Evolutionary conservation across 108 stramenopile genomes (phyloP).

Genomic region (Fragilariopsis cylindrus): DNA sequence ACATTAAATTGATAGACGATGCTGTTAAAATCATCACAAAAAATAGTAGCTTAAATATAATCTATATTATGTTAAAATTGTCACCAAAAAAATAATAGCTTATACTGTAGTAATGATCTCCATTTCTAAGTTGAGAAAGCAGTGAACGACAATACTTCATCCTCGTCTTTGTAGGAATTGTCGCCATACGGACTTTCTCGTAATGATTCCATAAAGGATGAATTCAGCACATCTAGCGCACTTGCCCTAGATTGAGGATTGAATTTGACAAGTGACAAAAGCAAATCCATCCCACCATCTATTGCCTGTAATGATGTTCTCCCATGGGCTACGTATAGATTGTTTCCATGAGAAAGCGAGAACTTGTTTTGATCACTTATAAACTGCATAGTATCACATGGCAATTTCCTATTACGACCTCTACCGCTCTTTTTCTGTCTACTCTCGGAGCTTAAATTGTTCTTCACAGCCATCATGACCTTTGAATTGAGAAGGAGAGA

Average conservation of each 20-base stretch:
- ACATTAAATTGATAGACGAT: too few relatives aligned
- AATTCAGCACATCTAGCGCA: slow-evolving; percentile 79
- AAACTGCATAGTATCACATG: slow-evolving; percentile 48
- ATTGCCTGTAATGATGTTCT: slow-evolving; percentile 57
- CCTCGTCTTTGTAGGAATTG: slow-evolving; percentile 16
- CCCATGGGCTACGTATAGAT: slow-evolving; percentile 65
- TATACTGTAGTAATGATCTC: neutral
- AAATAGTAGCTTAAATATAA: too few relatives aligned
- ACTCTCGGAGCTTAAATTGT: slow-evolving; percentile 26
- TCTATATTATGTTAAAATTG: too few relatives aligned
- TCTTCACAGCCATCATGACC: slow-evolving; percentile 76
- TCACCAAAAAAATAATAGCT: too few relatives aligned
- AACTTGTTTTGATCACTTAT: slow-evolving; percentile 57
- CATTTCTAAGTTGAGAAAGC: slow-evolving; percentile 35
- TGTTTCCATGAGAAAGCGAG: slow-evolving; percentile 59
- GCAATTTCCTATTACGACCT: slow-evolving; percentile 23
- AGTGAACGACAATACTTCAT: slow-evolving; percentile 36
- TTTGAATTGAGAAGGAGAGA: slow-evolving; percentile 30
- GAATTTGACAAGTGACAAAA: slow-evolving; percentile 65
- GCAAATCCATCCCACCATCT: slow-evolving; percentile 83
- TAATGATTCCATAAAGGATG: slow-evolving; percentile 66
- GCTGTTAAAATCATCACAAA: too few relatives aligned
- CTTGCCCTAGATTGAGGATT: slow-evolving; percentile 65
- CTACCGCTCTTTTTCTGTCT: slow-evolving; percentile 10
- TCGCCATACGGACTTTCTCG: slow-evolving; percentile 46